These are phyloP conservation scores for Paraleonurus japonicus DNA, from an alignment of 257 asterid genomes.

Conservation along the genomic window DNA sequence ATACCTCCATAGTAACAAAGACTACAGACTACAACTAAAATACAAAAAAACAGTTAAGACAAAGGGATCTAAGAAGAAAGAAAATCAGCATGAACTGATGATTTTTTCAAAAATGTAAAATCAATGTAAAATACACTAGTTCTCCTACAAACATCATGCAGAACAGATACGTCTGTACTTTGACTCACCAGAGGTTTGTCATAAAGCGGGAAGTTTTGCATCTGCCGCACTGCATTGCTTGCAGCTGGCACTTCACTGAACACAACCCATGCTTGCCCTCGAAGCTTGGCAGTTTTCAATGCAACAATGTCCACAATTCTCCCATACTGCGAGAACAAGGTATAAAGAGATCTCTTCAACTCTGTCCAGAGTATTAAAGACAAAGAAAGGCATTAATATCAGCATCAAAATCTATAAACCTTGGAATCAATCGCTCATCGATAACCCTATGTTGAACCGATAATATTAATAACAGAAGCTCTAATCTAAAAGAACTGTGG, in stretches of 20 bases:
- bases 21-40: not conserved
- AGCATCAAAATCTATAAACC: slow-evolving; percentile 24
- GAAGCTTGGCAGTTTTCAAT: slow-evolving; percentile 83
- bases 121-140: not conserved
- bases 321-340: slow-evolving; percentile 97
- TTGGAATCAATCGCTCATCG: slow-evolving; percentile 8
- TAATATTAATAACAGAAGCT: not conserved
- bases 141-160: not conserved
- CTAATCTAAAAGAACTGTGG: not conserved
- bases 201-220: slow-evolving; percentile 95
- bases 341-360: slow-evolving; percentile 99
- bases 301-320: slow-evolving; percentile 93
- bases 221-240: slow-evolving; percentile 94
- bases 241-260: slow-evolving; percentile 96
- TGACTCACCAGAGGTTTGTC: slow-evolving; percentile 90
- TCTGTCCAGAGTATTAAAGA: slow-evolving; percentile 58
- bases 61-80: not conserved
- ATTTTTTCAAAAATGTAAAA: slow-evolving; percentile 8
- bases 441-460: slow-evolving; percentile 10
- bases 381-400: slow-evolving; percentile 28
- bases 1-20: not conserved
- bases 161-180: not conserved
- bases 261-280: slow-evolving; percentile 99
- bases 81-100: not conserved
- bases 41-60: not conserved